phyloP scores from a whole-genome alignment of 73 alveolate genomes.

The Paramecium bursaria region DNA sequence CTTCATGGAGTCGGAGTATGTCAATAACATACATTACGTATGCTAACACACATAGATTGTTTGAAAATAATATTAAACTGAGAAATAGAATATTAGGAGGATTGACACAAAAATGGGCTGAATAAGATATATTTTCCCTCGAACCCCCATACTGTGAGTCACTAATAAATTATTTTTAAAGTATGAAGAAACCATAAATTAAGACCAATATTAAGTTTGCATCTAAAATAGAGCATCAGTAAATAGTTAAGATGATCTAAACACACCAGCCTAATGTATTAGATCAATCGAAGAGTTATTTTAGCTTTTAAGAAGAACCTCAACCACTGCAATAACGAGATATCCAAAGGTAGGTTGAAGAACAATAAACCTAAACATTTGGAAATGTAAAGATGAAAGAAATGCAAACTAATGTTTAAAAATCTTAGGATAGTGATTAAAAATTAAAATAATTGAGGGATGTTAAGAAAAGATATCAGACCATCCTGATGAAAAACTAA shows the following conservation, averaged over 20 bases:
- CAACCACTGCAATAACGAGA: not conserved
- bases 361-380: too few species aligned
- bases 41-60: slow-evolving; percentile 24
- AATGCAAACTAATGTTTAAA: too few species aligned
- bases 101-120: slow-evolving; percentile 38
- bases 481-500: not conserved
- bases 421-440: too few species aligned
- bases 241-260: slow-evolving; percentile 29
- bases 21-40: slow-evolving; percentile 12
- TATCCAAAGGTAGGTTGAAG: not conserved
- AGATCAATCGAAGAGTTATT: slow-evolving; percentile 11
- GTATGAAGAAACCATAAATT: slow-evolving; percentile 42
- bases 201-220: slow-evolving; percentile 51
- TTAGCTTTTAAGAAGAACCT: slow-evolving; percentile 2
- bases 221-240: slow-evolving; percentile 39
- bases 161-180: slow-evolving; percentile 15
- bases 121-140: slow-evolving; percentile 19
- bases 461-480: not conserved
- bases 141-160: slow-evolving; percentile 58
- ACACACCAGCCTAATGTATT: slow-evolving; percentile 9
- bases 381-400: too few species aligned
- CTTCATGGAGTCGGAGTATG: slow-evolving; percentile 49
- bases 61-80: slow-evolving; percentile 27
- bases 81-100: not conserved
- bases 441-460: not conserved